Evolutionary conservation across 805 yeast genomes (phyloP), one percentile per base, ranked within the genome.

Genomic region (Sugiyamaella chiloensis): DNA sequence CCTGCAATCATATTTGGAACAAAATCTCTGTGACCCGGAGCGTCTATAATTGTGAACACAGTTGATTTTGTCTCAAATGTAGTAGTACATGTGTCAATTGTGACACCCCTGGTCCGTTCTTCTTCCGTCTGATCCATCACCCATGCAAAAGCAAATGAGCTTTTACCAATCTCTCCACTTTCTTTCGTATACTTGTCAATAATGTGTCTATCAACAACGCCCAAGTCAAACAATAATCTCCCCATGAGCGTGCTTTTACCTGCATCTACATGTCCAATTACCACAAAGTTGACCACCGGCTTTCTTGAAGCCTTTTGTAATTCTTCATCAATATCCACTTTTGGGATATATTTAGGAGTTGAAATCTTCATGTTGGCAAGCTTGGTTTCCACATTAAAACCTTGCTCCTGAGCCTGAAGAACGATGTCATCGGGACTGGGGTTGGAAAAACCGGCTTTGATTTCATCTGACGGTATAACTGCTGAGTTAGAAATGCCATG

Each of bases 1-100:
- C 95, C 95, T 24, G 87, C 85, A 55, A 86, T 85, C 88, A 86
- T 84, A 57, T 84, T 87, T 3, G 95, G 95, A 26, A 86, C 85
- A 63, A 83, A 86, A 59, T 86, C 93, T 51, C 75, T 73, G 64
- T 86, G 95, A 0, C 95, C 95, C 0, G 95, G 95, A 0, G 95
- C 89, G 67, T 86, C 95, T 47, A 86, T 79, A 3, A 88, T 82
- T 0, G 87, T 81, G 61, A 82, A 84, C 41, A 73, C 66, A 4
- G 80, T 71, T 2, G 56, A 62, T 1, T 59, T 45, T 2, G 90
- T 83, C 56, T 80, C 84, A 51, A 86, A 81, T 32, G 72, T 69
- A 6, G 86, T 81, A 45, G 83, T 81, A 48, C 86, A 81, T 26
- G 85, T 79, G 59, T 86, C 95, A 20, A 85, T 80, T 2, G 95